Conservation (phyloP, 805 yeast species). For the Cyberlindnera mycetangii region DNA sequence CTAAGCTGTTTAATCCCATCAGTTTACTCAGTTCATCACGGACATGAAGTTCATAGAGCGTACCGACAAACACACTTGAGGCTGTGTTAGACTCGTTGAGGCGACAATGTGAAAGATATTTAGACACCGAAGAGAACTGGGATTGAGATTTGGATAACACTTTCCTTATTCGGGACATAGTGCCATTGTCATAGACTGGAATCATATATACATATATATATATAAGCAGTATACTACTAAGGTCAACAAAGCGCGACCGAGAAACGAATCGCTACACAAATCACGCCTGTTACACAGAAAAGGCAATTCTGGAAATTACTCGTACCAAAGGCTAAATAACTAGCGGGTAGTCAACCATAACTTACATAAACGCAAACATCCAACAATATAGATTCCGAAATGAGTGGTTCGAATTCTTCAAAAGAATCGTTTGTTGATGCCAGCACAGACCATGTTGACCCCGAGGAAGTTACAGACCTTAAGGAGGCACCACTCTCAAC, state of each 20-base stretch:
- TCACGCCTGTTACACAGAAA: background rate
- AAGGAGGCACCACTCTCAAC: slow-evolving; percentile 15
- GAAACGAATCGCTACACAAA: background rate
- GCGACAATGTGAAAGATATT: slow-evolving; percentile 20
- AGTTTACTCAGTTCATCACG: slow-evolving; percentile 12
- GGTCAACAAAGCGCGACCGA: background rate
- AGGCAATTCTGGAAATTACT: no score
- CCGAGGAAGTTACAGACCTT: background rate
- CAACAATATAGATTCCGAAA: no score
- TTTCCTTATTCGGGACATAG: slow-evolving; percentile 2
- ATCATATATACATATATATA: background rate
- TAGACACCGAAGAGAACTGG: slow-evolving; percentile 1
- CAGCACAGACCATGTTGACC: background rate
- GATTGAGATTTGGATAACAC: background rate
- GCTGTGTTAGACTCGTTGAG: slow-evolving; percentile 16
- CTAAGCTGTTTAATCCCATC: slow-evolving; percentile 7
- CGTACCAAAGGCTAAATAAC: no score
- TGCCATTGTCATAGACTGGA: no score
- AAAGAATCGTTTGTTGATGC: slow-evolving; percentile 13
- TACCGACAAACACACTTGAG: slow-evolving; percentile 26
- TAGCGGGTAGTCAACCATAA: no score
- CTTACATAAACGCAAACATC: no score
- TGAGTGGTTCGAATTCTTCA: slow-evolving; percentile 8
- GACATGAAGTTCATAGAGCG: slow-evolving; percentile 25
- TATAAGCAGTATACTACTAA: no score